phyloP scores from a whole-genome alignment of 2,329 filamentous ascomycete species.

The Taxawa tesnikishii region DNA sequence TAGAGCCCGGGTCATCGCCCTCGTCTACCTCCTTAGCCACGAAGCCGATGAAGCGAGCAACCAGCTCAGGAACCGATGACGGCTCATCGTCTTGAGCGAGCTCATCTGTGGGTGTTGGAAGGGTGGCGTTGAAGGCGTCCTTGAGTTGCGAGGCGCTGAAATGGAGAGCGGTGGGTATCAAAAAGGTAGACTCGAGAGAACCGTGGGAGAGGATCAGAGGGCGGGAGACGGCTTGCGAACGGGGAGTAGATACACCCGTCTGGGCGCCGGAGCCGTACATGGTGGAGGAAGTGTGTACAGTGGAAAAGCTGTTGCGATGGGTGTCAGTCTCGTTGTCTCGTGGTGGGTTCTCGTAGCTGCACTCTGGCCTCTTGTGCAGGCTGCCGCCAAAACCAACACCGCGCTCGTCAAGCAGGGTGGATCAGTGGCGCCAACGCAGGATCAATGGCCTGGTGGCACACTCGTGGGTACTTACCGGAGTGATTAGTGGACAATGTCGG shows the following conservation, averaged over 20 bases:
- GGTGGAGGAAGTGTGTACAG: constrained; percentile 20
- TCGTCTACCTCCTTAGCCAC: constrained; percentile 82
- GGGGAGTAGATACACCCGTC: constrained; percentile 93
- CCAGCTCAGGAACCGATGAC: constrained; percentile 86
- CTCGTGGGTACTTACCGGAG: neutral
- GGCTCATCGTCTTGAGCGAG: constrained; percentile 96
- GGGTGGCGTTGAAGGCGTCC: constrained; percentile 72
- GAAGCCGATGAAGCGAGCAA: constrained; percentile 86
- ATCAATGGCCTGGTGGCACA: too few species aligned
- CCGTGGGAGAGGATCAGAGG: constrained; percentile 86
- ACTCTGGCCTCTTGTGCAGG: neutral
- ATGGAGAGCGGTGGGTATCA: constrained; percentile 88
- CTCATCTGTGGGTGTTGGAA: constrained; percentile 90
- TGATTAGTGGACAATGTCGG: neutral
- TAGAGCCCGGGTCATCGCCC: constrained; percentile 84
- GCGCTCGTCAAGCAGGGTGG: too few species aligned
- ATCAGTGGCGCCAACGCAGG: too few species aligned
- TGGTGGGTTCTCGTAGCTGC: neutral
- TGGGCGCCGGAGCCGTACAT: constrained; percentile 79
- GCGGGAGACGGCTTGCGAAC: constrained; percentile 83
- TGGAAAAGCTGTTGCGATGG: constrained; percentile 1
- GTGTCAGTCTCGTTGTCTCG: constrained; percentile 5
- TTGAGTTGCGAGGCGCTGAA: constrained; percentile 93
- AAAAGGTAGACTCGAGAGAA: constrained; percentile 89
- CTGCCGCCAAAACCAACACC: neutral